Percentiles rank a stretch among this genome's conserved stretches.
phyloP scores from a whole-genome alignment of 306 rosid genomes.

The Prunus mongolica region DNA sequence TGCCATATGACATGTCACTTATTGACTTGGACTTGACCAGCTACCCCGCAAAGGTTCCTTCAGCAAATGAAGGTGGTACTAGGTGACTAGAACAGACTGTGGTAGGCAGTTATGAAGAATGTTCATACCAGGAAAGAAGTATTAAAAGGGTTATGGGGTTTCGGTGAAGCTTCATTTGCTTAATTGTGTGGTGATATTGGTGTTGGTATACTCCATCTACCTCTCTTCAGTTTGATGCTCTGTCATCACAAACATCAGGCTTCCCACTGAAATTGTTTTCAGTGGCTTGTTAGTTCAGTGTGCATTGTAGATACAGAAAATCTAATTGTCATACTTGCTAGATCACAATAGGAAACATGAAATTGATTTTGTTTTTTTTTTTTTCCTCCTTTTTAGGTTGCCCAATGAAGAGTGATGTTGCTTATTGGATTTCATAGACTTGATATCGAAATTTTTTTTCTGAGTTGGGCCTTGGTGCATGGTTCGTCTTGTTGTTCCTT shows the following conservation, averaged over 20 bases:
- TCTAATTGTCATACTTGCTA: slow-evolving; percentile 36
- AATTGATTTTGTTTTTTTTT: not conserved
- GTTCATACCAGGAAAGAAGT: slow-evolving; percentile 14
- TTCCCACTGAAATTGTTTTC: slow-evolving; percentile 33
- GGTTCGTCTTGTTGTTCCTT: not conserved
- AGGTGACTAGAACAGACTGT: slow-evolving; percentile 36
- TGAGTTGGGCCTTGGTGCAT: not conserved
- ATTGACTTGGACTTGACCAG: slow-evolving; percentile 75
- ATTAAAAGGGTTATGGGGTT: slow-evolving; percentile 15
- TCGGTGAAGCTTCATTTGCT: slow-evolving; percentile 22
- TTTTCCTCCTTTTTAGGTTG: slow-evolving; percentile 17
- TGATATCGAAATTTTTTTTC: not conserved
- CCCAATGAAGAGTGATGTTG: slow-evolving; percentile 8
- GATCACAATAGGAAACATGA: slow-evolving; percentile 25
- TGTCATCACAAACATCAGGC: slow-evolving; percentile 22
- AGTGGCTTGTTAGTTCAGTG: slow-evolving; percentile 40
- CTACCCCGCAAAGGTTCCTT: slow-evolving; percentile 77
- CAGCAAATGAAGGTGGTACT: slow-evolving; percentile 46
- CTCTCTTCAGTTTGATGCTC: slow-evolving; percentile 22
- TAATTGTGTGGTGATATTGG: slow-evolving; percentile 21
- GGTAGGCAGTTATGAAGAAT: slow-evolving; percentile 27
- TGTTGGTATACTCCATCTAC: slow-evolving; percentile 20
- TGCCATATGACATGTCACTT: slow-evolving; percentile 74
- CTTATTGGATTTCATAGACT: slow-evolving; percentile 7
- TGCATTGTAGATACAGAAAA: slow-evolving; percentile 58